phyloP scores from a whole-genome alignment of 1,284 basidiomycete species.

The Ceratobasidium sp. region DNA sequence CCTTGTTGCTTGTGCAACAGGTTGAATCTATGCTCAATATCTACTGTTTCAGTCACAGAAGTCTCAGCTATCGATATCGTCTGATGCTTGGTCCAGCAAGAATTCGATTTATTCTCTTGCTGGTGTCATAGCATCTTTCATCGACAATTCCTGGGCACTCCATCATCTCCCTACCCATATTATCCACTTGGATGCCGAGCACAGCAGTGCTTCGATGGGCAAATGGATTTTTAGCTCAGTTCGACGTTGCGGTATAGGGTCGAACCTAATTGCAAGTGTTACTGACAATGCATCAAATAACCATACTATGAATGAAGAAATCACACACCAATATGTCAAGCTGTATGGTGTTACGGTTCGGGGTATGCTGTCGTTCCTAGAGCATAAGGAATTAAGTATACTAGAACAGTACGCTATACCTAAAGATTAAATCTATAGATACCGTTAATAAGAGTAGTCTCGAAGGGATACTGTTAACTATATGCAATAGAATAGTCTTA shows the following conservation, averaged over 20 bases:
- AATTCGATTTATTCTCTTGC: conserved; percentile 15
- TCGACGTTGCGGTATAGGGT: not conserved
- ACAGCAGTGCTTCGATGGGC: not conserved
- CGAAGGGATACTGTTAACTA: no score
- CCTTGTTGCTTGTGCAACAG: no score
- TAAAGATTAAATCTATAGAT: no score
- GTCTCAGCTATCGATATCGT: not conserved
- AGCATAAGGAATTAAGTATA: no score
- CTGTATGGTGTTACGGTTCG: not conserved
- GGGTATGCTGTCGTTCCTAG: no score
- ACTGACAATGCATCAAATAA: conserved; percentile 33
- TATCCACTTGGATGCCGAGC: conserved; percentile 14
- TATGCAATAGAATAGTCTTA: no score
- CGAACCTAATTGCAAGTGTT: conserved; percentile 22
- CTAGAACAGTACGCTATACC: no score
- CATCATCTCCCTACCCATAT: conserved; percentile 7
- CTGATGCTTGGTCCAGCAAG: conserved; percentile 29
- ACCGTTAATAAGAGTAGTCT: no score
- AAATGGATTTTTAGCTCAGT: not conserved
- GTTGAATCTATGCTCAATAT: not conserved
- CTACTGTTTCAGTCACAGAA: not conserved
- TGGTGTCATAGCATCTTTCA: conserved; percentile 12
- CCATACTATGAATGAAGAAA: conserved; percentile 18
- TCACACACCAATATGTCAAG: not conserved
- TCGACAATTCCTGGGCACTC: conserved; percentile 6